Evolutionary conservation across 441 rosid genomes (phyloP), one percentile per base, ranked within the genome.

Genomic region (Capsella rubella): DNA sequence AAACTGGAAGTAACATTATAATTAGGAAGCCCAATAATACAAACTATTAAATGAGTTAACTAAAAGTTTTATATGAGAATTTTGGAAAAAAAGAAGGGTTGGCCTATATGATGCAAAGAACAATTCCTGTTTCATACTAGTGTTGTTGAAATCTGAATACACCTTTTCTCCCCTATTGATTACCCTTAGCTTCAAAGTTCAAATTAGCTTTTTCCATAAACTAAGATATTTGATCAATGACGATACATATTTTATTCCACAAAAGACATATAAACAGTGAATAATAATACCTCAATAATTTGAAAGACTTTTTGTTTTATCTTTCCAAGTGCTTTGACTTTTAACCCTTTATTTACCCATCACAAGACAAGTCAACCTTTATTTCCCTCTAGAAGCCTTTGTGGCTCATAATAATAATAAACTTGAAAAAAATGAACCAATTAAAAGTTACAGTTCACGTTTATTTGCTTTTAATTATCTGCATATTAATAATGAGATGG

Each of bases 251-350:
- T 55, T 64, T 73, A 75, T 67, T 66, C 53, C 69, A 79, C 28
- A 62, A 67, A 72, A 79, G 25, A 32, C 72, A 83, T 80, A 75
- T 56, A 74, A 72, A 78, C 73, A 9, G 78, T 69, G 80, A 67
- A 64, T 34, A 34, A 21, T 57, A 60, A 60, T 39, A 40, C 69
- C 64, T 71, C 80, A 77, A 72, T 72, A 66, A 77, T 77, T 60
- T 55, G 77, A 77, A 1, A 58, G 77, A 77, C 73, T 77, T 71
- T 59, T 58, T 59, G n/a, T 25, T 35, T 6, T 1, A 21, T 21
- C 37, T 70, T 54, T 49, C 73, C 67, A 32, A 77, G 77, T 59
- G 72, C 77, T 77, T 84, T 84, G 87, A 84, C 84, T 78, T 82
- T 79, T 47, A 55, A 32, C 53, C 29, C 52, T 72, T 59, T 16